These are phyloP conservation scores for Fallopia convolvulus DNA, from an alignment of 148 eudicot species.

Conservation along the genomic window DNA sequence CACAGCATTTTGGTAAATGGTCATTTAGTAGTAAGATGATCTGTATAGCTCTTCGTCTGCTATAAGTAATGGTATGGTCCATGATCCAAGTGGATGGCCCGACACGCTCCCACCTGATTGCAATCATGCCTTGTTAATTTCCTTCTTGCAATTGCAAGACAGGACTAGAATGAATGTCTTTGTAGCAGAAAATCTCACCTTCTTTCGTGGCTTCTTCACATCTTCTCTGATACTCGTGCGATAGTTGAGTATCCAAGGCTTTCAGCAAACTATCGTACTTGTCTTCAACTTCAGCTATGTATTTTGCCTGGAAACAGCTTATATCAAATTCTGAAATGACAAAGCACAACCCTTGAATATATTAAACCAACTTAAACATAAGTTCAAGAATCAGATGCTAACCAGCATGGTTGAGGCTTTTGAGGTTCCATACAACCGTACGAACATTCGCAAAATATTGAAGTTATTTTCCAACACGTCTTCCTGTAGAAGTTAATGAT, in stretches of 20 bases:
- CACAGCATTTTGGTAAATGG: background rate
- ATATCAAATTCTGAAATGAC: background rate
- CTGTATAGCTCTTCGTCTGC: slow-evolving; percentile 69
- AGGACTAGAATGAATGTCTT: background rate
- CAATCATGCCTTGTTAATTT: background rate
- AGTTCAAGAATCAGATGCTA: slow-evolving; percentile 16
- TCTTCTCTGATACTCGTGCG: slow-evolving; percentile 53
- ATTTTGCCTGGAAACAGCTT: slow-evolving; percentile 49
- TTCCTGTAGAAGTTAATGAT: slow-evolving; percentile 39
- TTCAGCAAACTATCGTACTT: slow-evolving; percentile 49
- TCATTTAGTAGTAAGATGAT: slow-evolving; percentile 12
- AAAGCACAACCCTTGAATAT: no score
- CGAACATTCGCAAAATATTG: slow-evolving; percentile 89
- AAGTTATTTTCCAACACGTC: slow-evolving; percentile 84
- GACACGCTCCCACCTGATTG: slow-evolving; percentile 58
- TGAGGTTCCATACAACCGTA: slow-evolving; percentile 63
- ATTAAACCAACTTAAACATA: background rate
- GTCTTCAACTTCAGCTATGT: slow-evolving; percentile 68
- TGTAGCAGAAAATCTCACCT: slow-evolving; percentile 32
- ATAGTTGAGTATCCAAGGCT: slow-evolving; percentile 58
- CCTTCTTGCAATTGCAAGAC: background rate
- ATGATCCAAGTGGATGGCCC: slow-evolving; percentile 81
- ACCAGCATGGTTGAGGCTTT: slow-evolving; percentile 73
- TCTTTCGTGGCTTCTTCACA: slow-evolving; percentile 97
- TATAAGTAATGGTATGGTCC: slow-evolving; percentile 79